Percentiles rank a stretch among this genome's conserved stretches.
phyloP scores from a whole-genome alignment of 2,329 filamentous ascomycete species.

The Botryotinia globosa region DNA sequence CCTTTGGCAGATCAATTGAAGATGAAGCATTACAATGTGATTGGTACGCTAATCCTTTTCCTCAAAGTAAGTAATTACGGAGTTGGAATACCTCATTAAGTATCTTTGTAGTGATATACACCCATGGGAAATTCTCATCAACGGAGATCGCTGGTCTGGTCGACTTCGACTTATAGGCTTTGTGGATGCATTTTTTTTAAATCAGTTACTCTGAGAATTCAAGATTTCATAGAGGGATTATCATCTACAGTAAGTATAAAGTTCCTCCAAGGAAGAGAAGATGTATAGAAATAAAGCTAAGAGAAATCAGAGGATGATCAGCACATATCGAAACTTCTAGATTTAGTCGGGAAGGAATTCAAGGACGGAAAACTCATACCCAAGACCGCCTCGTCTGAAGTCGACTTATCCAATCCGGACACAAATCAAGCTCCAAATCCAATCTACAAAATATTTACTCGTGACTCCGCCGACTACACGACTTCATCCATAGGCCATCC shows the following conservation, averaged over 20 bases:
- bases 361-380: background rate
- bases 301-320: conserved; percentile 19
- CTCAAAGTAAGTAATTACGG: background rate
- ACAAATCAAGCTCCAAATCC: background rate
- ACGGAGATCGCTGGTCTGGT: conserved; percentile 38
- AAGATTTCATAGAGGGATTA: conserved; percentile 37
- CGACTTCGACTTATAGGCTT: conserved; percentile 40
- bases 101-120: conserved; percentile 36
- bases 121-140: conserved; percentile 40
- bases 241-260: conserved; percentile 21
- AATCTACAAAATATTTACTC: conserved; percentile 20
- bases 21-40: conserved; percentile 39
- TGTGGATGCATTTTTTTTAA: conserved; percentile 39
- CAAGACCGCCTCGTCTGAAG: background rate
- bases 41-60: conserved; percentile 28
- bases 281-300: background rate
- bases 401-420: background rate
- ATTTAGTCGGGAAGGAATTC: background rate
- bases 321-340: conserved; percentile 20
- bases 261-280: background rate
- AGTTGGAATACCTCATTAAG: background rate
- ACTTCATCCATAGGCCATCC: conserved; percentile 19
- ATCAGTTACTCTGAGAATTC: conserved; percentile 39
- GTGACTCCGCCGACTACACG: conserved; percentile 21
- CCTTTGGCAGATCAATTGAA: conserved; percentile 37